Base-by-base conservation (phyloP, 352 stramenopile genomes). In the Pilasporangium apinafurcum region DNA sequence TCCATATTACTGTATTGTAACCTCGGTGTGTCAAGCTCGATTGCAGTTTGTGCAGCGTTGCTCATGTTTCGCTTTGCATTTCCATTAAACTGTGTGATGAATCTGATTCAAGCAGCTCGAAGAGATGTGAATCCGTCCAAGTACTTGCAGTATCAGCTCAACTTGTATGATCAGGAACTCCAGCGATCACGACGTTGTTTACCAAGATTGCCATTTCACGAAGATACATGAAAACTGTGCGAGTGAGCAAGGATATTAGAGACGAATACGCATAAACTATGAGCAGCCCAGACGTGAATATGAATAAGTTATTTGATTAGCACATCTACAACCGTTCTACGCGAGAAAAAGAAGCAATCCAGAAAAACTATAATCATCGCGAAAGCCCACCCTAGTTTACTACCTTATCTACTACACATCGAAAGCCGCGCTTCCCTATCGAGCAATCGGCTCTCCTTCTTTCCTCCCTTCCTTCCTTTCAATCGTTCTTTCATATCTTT, bases 1-100 rank as follows among this genome's bases (percentile, higher is more conserved):
- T 18, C n/a, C 26, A 13, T 76, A n/a, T 22, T 75, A 29, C 18
- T 76, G 7, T 67, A 61, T 39, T 76, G 65, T 36, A 52, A 62
- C 17, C 60, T 30, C 33, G 60, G 60, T 16, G 30, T 56, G 21
- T 56, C 48, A 12, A 48, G 39, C 4, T 68, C 53, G 17, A 47
- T 68, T n/a, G 32, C 53, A 5, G 35, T 72, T 7, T 65, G 53
- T 10, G 40, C 59, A 4, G 65, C 57, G n/a, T 31, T 76, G 45
- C 40, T 76, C 9, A 65, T 72, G 61, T 50, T 35, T 12, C 57
- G 59, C 24, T 67, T 62, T 33, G 30, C 44, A n/a, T 32, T 72
- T 4, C 43, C 51, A 20, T 55, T 69, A 5, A 38, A 48, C 13
- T 17, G 51, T 2, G 57, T 48, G 5, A 42, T 69, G 45, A 33